Conservation (phyloP, 768 basidiomycete genomes). For the Podaxis sp. region DNA sequence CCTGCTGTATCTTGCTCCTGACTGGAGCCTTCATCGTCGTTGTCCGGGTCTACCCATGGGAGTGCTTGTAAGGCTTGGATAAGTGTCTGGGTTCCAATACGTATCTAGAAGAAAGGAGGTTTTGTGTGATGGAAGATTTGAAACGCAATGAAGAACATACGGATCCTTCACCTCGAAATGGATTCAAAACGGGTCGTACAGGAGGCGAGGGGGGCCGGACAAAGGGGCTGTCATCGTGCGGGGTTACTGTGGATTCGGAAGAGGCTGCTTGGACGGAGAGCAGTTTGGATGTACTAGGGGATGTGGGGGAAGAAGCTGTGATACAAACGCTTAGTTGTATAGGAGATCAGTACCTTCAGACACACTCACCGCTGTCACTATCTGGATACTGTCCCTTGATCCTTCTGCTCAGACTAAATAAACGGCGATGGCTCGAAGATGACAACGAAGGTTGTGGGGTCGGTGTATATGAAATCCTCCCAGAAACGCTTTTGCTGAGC, state of each 20-base stretch:
- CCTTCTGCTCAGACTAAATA: constrained; percentile 56
- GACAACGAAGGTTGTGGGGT: constrained; percentile 29
- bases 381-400: constrained; percentile 42
- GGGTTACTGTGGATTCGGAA: constrained; percentile 14
- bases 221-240: constrained; percentile 49
- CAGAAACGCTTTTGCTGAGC: constrained; percentile 57
- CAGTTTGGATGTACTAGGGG: constrained; percentile 27
- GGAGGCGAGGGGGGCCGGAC: constrained; percentile 73
- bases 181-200: constrained; percentile 42
- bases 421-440: constrained; percentile 41
- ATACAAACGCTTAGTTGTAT: background rate
- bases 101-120: constrained; percentile 54
- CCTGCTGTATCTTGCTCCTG: constrained; percentile 41
- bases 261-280: constrained; percentile 24
- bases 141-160: constrained; percentile 39
- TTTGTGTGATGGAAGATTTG: constrained; percentile 1
- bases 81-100: constrained; percentile 83
- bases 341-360: constrained; percentile 16
- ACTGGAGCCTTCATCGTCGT: constrained; percentile 57
- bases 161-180: constrained; percentile 69
- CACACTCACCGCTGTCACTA: constrained; percentile 28
- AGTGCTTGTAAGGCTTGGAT: constrained; percentile 87
- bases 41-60: constrained; percentile 73
- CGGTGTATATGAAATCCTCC: constrained; percentile 31
- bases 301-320: constrained; percentile 16